A percentile compares a stretch with the other conserved stretches of the same genome.
phyloP scores from a whole-genome alignment of 2,329 filamentous ascomycete genomes.

The Lasiodiplodia sp. region DNA sequence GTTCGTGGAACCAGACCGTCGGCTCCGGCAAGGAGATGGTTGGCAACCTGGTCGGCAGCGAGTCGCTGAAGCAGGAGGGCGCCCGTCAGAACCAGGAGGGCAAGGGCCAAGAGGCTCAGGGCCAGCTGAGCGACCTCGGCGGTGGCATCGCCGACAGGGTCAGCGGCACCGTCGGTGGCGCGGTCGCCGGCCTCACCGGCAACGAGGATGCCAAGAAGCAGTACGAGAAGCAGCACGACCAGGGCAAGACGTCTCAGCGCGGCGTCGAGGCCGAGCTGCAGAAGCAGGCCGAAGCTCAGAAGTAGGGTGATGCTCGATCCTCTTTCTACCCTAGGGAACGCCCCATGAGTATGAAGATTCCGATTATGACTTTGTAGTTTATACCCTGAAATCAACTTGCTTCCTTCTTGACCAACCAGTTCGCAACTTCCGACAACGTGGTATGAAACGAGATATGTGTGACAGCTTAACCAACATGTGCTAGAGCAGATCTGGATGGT shows the following conservation, averaged over 20 bases:
- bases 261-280: constrained; percentile 82
- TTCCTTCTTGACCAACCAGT: neutral
- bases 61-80: constrained; percentile 76
- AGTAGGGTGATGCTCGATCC: neutral
- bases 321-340: neutral
- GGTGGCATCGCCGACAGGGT: constrained; percentile 65
- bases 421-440: too few relatives aligned
- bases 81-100: constrained; percentile 80
- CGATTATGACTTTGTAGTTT: constrained; percentile 7
- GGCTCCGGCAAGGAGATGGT: constrained; percentile 83
- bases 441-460: too few relatives aligned
- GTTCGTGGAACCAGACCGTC: constrained; percentile 88
- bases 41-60: constrained; percentile 77
- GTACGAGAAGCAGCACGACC: constrained; percentile 75
- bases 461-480: too few relatives aligned
- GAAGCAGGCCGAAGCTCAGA: constrained; percentile 66
- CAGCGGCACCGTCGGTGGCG: constrained; percentile 73
- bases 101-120: constrained; percentile 81
- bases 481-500: too few relatives aligned
- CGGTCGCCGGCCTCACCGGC: constrained; percentile 75
- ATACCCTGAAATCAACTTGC: constrained; percentile 7
- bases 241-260: constrained; percentile 83
- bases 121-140: constrained; percentile 78
- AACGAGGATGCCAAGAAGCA: constrained; percentile 70
- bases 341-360: neutral